Evolutionary conservation across 1,139 yeast species (phyloP).

Genomic region (Suhomyces chickasaworum): DNA sequence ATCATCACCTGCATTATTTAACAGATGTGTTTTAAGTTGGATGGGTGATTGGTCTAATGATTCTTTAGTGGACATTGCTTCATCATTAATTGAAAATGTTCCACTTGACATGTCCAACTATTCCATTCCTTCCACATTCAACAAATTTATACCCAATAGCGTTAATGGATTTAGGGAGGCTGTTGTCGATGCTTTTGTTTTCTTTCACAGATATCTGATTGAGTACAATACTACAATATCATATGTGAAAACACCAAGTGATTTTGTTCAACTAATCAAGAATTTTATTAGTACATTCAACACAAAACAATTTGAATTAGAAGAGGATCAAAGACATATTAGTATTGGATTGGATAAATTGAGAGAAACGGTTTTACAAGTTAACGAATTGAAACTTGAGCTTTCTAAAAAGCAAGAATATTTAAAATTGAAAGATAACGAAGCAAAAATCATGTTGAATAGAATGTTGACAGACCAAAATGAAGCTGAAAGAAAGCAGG

Average conservation of each 20-base stretch:
- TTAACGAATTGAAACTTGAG: constrained; percentile 56
- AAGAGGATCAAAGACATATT: constrained; percentile 71
- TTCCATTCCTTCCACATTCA: constrained; percentile 28
- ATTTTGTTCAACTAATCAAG: constrained; percentile 54
- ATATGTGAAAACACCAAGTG: constrained; percentile 50
- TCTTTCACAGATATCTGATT: constrained; percentile 40
- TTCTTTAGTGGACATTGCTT: constrained; percentile 55
- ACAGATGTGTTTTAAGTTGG: constrained; percentile 88
- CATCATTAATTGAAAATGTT: constrained; percentile 40
- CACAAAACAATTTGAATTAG: constrained; percentile 51
- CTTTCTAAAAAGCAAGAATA: constrained; percentile 56
- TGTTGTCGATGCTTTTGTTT: constrained; percentile 49
- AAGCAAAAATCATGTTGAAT: constrained; percentile 72
- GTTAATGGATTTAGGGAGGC: constrained; percentile 45
- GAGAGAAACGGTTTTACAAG: constrained; percentile 75
- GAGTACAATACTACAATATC: constrained; percentile 15
- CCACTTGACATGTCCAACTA: constrained; percentile 57
- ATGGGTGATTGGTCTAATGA: constrained; percentile 78
- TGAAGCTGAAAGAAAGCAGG: constrained; percentile 89
- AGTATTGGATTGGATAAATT: constrained; percentile 74
- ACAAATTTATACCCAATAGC: constrained; percentile 19
- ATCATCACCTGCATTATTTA: constrained; percentile 88
- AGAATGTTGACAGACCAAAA: constrained; percentile 86
- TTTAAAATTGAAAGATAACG: constrained; percentile 58
- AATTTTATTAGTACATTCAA: constrained; percentile 49